Evolutionary conservation across 2,329 filamentous ascomycete genomes (phyloP).

Genomic region (Neurospora sp.): DNA sequence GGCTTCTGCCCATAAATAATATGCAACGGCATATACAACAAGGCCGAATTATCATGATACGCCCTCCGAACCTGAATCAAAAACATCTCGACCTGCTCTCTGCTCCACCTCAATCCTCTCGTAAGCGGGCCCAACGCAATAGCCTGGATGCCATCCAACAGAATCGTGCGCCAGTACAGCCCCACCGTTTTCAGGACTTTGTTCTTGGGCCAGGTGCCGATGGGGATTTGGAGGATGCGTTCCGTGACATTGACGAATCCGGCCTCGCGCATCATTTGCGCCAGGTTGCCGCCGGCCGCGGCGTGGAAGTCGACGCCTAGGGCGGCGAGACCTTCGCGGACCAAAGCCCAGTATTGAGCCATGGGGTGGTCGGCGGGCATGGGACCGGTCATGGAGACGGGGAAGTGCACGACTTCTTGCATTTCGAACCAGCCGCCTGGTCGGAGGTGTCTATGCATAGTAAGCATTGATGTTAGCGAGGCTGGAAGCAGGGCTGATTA

Average conservation of each 20-base stretch:
- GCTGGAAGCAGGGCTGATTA: not conserved
- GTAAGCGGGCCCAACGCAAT: conserved; percentile 32
- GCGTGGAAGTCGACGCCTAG: conserved; percentile 32
- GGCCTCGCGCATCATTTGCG: conserved; percentile 25
- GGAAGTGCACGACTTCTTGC: conserved; percentile 34
- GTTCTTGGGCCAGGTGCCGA: conserved; percentile 37
- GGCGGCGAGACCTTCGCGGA: conserved; percentile 22
- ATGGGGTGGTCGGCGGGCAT: conserved; percentile 33
- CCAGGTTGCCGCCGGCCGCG: conserved; percentile 24
- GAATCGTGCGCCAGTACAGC: conserved; percentile 33
- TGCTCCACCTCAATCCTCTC: conserved; percentile 26
- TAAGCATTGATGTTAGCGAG: not conserved
- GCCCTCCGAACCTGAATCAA: conserved; percentile 25
- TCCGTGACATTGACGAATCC: conserved; percentile 37
- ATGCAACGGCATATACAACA: conserved; percentile 47
- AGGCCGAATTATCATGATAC: conserved; percentile 26
- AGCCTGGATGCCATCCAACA: conserved; percentile 32
- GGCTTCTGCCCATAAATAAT: conserved; percentile 47
- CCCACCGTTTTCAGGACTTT: conserved; percentile 32
- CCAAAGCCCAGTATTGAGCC: conserved; percentile 25
- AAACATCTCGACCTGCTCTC: conserved; percentile 27
- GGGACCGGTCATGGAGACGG: conserved; percentile 33
- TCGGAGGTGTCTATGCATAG: conserved; percentile 27
- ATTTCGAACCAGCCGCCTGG: conserved; percentile 44
- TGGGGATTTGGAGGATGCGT: conserved; percentile 34